Conservation (phyloP, 495 filamentous ascomycete genomes). For the Hypoxylon cercidicola region DNA sequence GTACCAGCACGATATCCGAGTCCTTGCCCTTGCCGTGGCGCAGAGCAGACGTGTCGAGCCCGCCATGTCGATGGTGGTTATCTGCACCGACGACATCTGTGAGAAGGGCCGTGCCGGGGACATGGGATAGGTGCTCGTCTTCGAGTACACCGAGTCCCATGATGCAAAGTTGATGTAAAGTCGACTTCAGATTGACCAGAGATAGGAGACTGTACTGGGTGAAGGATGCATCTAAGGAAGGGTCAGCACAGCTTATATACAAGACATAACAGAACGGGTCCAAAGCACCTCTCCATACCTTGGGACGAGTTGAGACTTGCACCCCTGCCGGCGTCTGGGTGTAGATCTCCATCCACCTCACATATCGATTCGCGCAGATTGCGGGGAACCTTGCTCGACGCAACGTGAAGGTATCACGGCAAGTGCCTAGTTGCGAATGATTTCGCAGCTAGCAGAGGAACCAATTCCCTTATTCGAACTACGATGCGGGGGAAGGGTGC, state of each 20-base stretch:
- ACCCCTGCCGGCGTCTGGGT: conserved; percentile 10
- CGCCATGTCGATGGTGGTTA: conserved; percentile 27
- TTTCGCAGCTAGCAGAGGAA: conserved; percentile 12
- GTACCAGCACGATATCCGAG: conserved; percentile 53
- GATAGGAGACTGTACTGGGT: background rate
- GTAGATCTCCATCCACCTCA: conserved; percentile 15
- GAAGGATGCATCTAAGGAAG: background rate
- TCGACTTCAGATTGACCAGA: background rate
- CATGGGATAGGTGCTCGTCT: conserved; percentile 37
- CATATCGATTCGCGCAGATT: conserved; percentile 15
- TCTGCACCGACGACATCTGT: conserved; percentile 36
- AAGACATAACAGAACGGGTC: conserved; percentile 14
- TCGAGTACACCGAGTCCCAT: conserved; percentile 46
- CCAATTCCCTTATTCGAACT: conserved; percentile 5
- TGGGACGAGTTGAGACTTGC: no score
- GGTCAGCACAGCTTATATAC: conserved; percentile 21
- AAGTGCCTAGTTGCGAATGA: conserved; percentile 17
- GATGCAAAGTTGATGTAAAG: conserved; percentile 1
- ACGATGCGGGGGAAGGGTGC: background rate
- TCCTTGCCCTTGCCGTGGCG: conserved; percentile 55
- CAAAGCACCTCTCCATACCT: conserved; percentile 11
- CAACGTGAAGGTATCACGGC: conserved; percentile 40
- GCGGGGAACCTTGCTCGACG: conserved; percentile 41
- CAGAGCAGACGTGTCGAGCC: conserved; percentile 39
- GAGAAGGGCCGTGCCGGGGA: conserved; percentile 41